Evolutionary conservation across 139 green algal species (phyloP).

Genomic region (Chara braunii): DNA sequence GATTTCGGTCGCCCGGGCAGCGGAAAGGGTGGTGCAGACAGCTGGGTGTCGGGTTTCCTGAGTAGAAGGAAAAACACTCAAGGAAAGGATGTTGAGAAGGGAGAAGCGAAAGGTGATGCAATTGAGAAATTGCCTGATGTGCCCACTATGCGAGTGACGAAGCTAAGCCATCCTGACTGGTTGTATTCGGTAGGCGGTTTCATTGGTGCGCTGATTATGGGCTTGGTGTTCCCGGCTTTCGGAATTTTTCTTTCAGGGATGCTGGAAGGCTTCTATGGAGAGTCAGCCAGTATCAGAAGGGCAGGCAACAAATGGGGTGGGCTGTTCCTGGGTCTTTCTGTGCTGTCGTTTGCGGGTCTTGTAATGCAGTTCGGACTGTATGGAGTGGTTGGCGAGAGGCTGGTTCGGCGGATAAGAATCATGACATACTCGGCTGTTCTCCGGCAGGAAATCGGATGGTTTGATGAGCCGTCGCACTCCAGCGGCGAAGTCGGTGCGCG

Average conservation of each 20-base stretch:
- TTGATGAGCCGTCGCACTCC: too few species aligned
- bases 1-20: too few species aligned
- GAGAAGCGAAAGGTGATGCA: too few species aligned
- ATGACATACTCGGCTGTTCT: slow-evolving; percentile 38
- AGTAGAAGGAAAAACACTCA: too few species aligned
- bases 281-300: slow-evolving; percentile 4
- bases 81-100: too few species aligned
- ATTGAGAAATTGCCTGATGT: too few species aligned
- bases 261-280: slow-evolving; percentile 32
- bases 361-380: slow-evolving; percentile 35
- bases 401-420: slow-evolving; percentile 31
- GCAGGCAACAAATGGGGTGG: slow-evolving; percentile 16
- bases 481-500: too few species aligned
- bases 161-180: too few species aligned
- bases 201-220: slow-evolving; percentile 13
- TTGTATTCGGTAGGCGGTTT: slow-evolving; percentile 15
- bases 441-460: slow-evolving; percentile 45
- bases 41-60: too few species aligned
- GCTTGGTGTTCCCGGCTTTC: slow-evolving; percentile 37
- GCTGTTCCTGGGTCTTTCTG: slow-evolving; percentile 38
- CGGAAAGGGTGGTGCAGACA: too few species aligned
- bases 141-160: too few species aligned
- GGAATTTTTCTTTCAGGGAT: slow-evolving; percentile 41
- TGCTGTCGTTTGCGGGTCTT: slow-evolving; percentile 6
- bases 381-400: slow-evolving; percentile 24